A percentile compares a stretch with the other conserved stretches of the same genome.
phyloP scores from a whole-genome alignment of 2,329 filamentous ascomycete species.

The Diplocarpon mali region DNA sequence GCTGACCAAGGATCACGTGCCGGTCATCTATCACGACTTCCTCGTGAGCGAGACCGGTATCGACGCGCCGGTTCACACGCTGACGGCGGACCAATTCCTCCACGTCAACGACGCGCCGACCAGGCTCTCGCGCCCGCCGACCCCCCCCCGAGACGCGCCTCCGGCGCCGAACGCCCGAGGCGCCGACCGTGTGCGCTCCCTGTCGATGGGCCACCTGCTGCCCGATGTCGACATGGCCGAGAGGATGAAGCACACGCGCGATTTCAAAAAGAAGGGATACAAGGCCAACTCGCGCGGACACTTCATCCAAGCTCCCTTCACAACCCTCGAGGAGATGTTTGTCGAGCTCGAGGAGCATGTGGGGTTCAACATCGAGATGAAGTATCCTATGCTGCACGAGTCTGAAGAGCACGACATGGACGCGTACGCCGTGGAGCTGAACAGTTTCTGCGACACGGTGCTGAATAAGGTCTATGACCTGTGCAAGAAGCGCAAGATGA shows the following conservation, averaged over 20 bases:
- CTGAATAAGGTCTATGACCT: constrained; percentile 82
- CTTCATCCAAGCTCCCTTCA: constrained; percentile 93
- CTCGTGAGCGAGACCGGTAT: constrained; percentile 95
- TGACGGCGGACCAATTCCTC: constrained; percentile 91
- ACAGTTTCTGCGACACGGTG: constrained; percentile 92
- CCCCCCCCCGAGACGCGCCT: constrained; percentile 29
- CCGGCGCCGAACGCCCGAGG: constrained; percentile 19
- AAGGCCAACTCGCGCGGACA: constrained; percentile 91
- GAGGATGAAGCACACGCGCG: constrained; percentile 92
- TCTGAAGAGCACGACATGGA: constrained; percentile 95
- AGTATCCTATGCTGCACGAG: constrained; percentile 97
- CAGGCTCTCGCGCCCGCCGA: constrained; percentile 35
- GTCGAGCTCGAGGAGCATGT: constrained; percentile 68
- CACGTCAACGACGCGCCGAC: constrained; percentile 53
- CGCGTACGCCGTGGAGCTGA: constrained; percentile 87
- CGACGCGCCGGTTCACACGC: constrained; percentile 87
- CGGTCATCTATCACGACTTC: constrained; percentile 98
- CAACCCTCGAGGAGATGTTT: constrained; percentile 90
- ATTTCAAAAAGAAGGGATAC: constrained; percentile 90
- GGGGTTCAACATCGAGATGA: constrained; percentile 98
- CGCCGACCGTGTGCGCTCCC: constrained; percentile 26
- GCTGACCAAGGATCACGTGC: constrained; percentile 95
- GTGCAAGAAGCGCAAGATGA: constrained; percentile 73
- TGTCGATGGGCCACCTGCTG: constrained; percentile 24
- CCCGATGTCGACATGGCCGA: constrained; percentile 42